These are phyloP conservation scores for Botrytis paeoniae DNA, from an alignment of 2,329 filamentous ascomycete species.

Conservation along the genomic window DNA sequence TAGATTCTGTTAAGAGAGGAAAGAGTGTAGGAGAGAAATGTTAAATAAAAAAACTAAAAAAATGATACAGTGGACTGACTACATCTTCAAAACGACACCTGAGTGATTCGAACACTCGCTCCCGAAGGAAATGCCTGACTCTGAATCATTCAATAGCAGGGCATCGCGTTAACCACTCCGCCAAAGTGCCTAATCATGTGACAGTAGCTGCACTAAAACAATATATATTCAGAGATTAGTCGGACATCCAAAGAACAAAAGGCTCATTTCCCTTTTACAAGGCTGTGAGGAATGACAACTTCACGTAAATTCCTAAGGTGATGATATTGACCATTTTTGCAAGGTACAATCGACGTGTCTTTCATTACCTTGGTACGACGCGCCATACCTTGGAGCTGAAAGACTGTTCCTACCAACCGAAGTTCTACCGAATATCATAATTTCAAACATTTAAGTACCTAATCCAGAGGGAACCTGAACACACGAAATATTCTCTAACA, in stretches of 20 bases:
- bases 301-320: not conserved
- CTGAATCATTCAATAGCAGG: not conserved
- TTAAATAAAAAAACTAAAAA: not conserved
- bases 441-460: not conserved
- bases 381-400: not conserved
- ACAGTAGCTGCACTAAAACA: fast-evolving
- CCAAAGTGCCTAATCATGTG: conserved; percentile 14
- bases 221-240: fast-evolving
- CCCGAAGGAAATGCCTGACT: conserved; percentile 15
- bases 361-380: not conserved
- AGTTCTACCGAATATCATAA: not conserved
- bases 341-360: not conserved
- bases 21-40: not conserved
- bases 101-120: conserved; percentile 15
- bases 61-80: not conserved
- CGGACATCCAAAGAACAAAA: too few species aligned
- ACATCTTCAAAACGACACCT: not conserved
- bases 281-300: not conserved
- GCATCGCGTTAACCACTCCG: conserved; percentile 17
- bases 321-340: not conserved
- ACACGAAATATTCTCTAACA: not conserved
- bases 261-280: not conserved
- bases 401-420: not conserved
- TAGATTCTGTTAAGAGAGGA: not conserved
- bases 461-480: not conserved